phyloP scores from a whole-genome alignment of 164 flowering plant genomes.

The Cinnamomum micranthum region DNA sequence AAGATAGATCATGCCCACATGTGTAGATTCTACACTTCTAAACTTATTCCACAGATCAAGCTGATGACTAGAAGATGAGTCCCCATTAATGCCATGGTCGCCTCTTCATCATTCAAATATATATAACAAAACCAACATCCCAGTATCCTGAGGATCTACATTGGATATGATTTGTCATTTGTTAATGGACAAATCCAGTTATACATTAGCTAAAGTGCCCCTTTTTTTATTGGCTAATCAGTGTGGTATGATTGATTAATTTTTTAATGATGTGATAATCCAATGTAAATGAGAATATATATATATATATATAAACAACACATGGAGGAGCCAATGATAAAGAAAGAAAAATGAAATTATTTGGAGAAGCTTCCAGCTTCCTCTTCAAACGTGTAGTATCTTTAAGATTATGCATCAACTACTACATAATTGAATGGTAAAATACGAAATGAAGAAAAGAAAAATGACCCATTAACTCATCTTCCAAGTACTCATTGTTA shows the following conservation, averaged over 20 bases:
- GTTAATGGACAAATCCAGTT: conserved; percentile 19
- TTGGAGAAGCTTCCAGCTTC: no score
- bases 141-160: conserved; percentile 32
- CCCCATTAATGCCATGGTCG: conserved; percentile 23
- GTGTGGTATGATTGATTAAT: conserved; percentile 7
- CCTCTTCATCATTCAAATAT: conserved; percentile 16
- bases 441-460: no score
- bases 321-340: no score
- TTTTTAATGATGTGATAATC: background rate
- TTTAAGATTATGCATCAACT: no score
- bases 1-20: conserved; percentile 28
- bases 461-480: no score
- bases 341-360: no score
- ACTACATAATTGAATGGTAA: no score
- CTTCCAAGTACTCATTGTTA: no score
- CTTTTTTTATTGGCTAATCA: conserved; percentile 10
- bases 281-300: no score
- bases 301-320: no score
- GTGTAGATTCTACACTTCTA: conserved; percentile 24
- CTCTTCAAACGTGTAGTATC: no score
- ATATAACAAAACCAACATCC: conserved; percentile 37
- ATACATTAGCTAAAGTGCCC: conserved; percentile 4
- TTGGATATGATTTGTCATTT: conserved; percentile 35
- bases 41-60: conserved; percentile 10
- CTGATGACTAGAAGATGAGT: background rate